Conservation (phyloP, 2,329 filamentous ascomycete genomes). For the Monascus ruber region DNA sequence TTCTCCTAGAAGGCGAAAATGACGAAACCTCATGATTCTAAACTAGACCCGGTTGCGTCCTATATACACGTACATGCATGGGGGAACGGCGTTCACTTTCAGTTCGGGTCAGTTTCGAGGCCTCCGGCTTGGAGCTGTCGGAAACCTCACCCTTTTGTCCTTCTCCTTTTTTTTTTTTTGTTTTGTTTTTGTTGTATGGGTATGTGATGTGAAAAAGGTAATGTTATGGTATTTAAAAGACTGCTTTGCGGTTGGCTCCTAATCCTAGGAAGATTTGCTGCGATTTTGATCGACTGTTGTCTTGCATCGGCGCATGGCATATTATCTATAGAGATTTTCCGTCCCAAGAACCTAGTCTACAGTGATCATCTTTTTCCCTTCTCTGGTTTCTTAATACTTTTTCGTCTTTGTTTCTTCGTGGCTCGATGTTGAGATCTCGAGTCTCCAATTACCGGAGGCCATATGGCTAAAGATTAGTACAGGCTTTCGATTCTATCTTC, state of each 20-base stretch:
- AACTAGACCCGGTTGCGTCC: constrained; percentile 2
- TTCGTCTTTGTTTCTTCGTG: too few species aligned
- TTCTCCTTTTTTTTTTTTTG: constrained; percentile 2
- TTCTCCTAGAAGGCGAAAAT: constrained; percentile 68
- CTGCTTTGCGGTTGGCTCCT: constrained; percentile 3
- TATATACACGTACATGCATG: constrained; percentile 11
- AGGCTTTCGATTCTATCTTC: too few species aligned
- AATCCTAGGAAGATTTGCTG: neutral
- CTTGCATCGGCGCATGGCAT: constrained; percentile 14
- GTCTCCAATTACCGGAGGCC: too few species aligned
- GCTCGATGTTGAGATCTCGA: too few species aligned
- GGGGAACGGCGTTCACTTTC: constrained; percentile 5
- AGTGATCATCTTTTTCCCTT: neutral
- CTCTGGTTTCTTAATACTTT: neutral
- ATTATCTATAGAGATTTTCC: constrained; percentile 15
- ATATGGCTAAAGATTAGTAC: too few species aligned
- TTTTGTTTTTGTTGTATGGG: constrained; percentile 3
- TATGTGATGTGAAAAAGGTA: constrained; percentile 19
- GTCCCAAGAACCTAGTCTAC: too few species aligned
- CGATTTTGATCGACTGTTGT: constrained; percentile 2
- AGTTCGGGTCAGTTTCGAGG: constrained; percentile 5
- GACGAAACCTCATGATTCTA: constrained; percentile 32
- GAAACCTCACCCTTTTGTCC: neutral
- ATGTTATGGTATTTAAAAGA: constrained; percentile 3
- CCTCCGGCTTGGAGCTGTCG: neutral